Percentiles rank a stretch among this genome's conserved stretches.
These are phyloP conservation scores for Mariannaea elegans DNA, from an alignment of 2,329 filamentous ascomycete species.

Conservation along the genomic window DNA sequence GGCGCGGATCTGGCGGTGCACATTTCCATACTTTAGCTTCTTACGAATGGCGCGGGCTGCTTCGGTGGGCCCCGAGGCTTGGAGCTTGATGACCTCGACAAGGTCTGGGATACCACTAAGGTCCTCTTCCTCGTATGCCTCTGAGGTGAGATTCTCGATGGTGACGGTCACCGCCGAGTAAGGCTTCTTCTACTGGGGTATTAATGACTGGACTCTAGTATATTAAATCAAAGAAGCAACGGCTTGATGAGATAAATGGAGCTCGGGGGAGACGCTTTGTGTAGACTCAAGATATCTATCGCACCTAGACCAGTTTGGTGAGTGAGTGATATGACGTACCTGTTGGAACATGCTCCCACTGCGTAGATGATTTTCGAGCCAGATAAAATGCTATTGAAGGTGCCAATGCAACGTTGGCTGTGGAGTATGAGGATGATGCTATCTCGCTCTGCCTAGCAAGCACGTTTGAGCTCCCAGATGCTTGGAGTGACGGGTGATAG, in stretches of 20 bases:
- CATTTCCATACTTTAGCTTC: slow-evolving; percentile 97
- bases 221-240: neutral
- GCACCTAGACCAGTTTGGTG: neutral
- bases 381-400: slow-evolving; percentile 1
- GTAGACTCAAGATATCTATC: neutral
- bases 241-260: slow-evolving; percentile 24
- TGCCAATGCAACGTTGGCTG: neutral
- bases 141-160: slow-evolving; percentile 88
- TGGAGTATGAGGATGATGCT: slow-evolving; percentile 19
- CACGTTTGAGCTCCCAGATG: slow-evolving; percentile 15
- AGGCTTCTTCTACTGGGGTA: slow-evolving; percentile 66
- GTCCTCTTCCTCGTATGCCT: slow-evolving; percentile 90
- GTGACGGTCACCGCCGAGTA: slow-evolving; percentile 94
- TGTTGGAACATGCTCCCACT: slow-evolving; percentile 42
- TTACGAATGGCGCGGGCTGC: slow-evolving; percentile 92
- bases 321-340: slow-evolving; percentile 29
- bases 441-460: slow-evolving; percentile 24
- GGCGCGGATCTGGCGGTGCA: slow-evolving; percentile 91
- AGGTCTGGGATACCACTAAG: slow-evolving; percentile 91
- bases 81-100: slow-evolving; percentile 91
- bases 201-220: neutral
- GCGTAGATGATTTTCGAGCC: neutral
- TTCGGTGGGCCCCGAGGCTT: slow-evolving; percentile 85
- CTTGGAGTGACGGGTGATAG: slow-evolving; percentile 16
- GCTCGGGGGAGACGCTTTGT: slow-evolving; percentile 15